Evolutionary conservation across 768 basidiomycete genomes (phyloP), one percentile per base, ranked within the genome.

Genomic region (Lactarius sp.): DNA sequence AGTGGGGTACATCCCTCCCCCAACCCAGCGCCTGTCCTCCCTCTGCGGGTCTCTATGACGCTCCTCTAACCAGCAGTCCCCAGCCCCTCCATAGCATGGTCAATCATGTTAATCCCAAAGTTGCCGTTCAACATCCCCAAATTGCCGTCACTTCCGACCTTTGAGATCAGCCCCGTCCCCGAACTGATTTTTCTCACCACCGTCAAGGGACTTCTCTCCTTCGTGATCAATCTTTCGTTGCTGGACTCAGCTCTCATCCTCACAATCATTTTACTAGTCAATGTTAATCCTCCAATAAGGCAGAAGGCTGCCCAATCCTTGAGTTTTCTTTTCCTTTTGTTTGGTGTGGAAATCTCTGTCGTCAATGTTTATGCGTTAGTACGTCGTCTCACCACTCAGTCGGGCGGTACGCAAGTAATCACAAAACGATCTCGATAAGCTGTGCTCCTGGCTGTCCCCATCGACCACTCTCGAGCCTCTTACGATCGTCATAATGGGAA

Each of bases 121-220:
- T n/a, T 56, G 37, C 54, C 42, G 12, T 46, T 52, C 12, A 27
- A 60, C 3, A 27, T 22, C 58, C 37, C 41, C 20, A n/a, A 59
- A 14, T 4, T 56, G 2, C 63, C 56, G 8, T 66, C 51, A 18
- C 37, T 51, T 39, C 65, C 57, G 2, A 59, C 52, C 14, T 16
- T 64, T 6, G 57, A 59, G 49, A 47, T 66, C 8, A 65, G 57
- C 36, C 65, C 65, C 6, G 16, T 66, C 1, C 65, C 65, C 0
- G 65, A 66, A 22, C 31, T 33, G 16, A 65, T 66, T 8, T 66
- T 66, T 56, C 62, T 65, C 39, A 44, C 49, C 10, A 66, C 65
- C 16, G 53, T 64, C 62, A 59, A 65, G 62, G 62, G 65, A 47
- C 3, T 59, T n/a, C 57, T 66, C 20, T 59, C 57, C 20, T 59